Evolutionary conservation across 1,139 yeast genomes (phyloP), one percentile per base, ranked within the genome.

Genomic region (Scheffersomyces illinoinensis): DNA sequence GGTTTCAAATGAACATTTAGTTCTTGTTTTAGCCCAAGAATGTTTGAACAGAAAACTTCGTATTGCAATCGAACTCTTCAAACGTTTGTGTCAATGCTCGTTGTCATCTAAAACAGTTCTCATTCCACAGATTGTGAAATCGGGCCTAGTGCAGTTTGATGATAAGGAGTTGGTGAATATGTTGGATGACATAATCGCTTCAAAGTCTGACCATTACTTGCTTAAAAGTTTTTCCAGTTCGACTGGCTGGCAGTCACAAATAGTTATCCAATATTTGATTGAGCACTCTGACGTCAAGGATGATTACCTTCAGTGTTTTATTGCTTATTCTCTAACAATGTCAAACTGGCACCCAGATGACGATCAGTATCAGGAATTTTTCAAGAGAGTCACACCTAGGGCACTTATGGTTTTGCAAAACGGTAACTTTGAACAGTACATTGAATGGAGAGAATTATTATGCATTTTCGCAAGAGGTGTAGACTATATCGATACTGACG

Each of bases 81-180:
- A 21, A 17, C 51, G 51, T 3, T 48, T 48, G 24, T 8, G 51
- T 21, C 14, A 21, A 20, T 24, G 21, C 24, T 20, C 51, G 8
- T 48, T 48, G 51, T 17, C 21, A 3, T 21, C 21, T 4, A 48
- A 48, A 48, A 48, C 51, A 8, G 5, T 14, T 24, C 21, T 48
- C 24, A 20, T 48, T 21, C 33, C 52, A 62, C 4, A 54, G 55
- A 6, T 54, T 63, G 56, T 74, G 19, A 74, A 72, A 58, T 59
- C 61, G 5, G 62, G 71, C 48, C 69, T 73, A 54, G 66, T 76
- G 5, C 62, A 64, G 7, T 67, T 72, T 61, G 66, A 66, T 52
- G 64, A 71, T 47, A 62, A 64, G 52, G 61, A 64, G 53, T 55
- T 66, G 26, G 48, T 62, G 19, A 60, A 63, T 1, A 64, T 68